Conservation (phyloP, 2,329 filamentous ascomycete genomes). For the Penicillium sp. region DNA sequence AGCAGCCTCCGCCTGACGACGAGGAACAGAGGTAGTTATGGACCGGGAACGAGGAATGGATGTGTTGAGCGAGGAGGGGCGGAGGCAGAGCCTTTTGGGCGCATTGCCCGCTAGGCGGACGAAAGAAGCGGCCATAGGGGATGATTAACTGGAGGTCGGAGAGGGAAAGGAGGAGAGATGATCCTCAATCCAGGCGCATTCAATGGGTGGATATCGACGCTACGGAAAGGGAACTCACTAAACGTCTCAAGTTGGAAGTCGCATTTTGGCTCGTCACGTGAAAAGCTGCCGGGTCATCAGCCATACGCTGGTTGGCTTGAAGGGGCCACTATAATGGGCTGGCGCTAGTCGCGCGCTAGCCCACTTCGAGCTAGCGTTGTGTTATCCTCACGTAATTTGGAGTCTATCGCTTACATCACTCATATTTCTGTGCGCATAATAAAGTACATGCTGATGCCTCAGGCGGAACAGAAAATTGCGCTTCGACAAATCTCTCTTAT, state of each 20-base stretch:
- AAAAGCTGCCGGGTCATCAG: conserved; percentile 37
- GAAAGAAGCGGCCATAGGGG: conserved; percentile 60
- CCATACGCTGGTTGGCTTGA: conserved; percentile 34
- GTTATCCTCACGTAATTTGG: background rate
- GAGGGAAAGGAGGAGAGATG: conserved; percentile 25
- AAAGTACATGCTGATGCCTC: conserved; percentile 26
- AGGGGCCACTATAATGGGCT: conserved; percentile 19
- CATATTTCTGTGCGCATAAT: conserved; percentile 14
- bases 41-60: conserved; percentile 51
- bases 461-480: conserved; percentile 34
- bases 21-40: conserved; percentile 56
- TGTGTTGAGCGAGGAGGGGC: conserved; percentile 49
- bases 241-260: conserved; percentile 32
- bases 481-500: conserved; percentile 32
- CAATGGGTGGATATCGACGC: conserved; percentile 33
- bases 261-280: conserved; percentile 41
- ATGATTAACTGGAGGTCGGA: conserved; percentile 19
- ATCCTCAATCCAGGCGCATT: conserved; percentile 41
- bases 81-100: conserved; percentile 59
- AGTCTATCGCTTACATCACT: background rate
- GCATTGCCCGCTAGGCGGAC: conserved; percentile 60
- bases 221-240: conserved; percentile 31
- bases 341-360: background rate
- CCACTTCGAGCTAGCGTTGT: background rate
- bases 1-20: conserved; percentile 53